phyloP scores from a whole-genome alignment of 352 stramenopile genomes.

The Globisporangium irregulare region DNA sequence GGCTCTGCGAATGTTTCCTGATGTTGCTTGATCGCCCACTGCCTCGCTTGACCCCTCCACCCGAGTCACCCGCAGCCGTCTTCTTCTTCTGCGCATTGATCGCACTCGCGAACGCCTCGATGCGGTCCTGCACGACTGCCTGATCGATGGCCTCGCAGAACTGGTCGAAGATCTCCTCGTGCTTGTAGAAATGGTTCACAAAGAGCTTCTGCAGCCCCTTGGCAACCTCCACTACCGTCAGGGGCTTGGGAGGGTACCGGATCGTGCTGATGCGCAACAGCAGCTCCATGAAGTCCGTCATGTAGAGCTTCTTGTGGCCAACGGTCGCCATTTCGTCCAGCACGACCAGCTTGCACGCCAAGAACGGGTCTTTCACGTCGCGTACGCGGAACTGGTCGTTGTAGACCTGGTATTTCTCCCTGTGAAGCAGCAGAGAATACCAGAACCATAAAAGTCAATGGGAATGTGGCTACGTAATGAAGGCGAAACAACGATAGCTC shows the following conservation, averaged over 20 bases:
- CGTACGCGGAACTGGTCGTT: constrained; percentile 58
- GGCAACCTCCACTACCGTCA: constrained; percentile 37
- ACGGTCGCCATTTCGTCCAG: constrained; percentile 73
- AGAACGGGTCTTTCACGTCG: constrained; percentile 67
- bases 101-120: constrained; percentile 55
- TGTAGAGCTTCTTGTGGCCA: constrained; percentile 68
- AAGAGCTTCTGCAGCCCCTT: constrained; percentile 62
- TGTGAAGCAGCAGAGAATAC: constrained; percentile 4
- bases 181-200: constrained; percentile 61
- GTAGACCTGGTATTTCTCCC: constrained; percentile 67
- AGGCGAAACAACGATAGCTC: background rate
- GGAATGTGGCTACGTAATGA: background rate
- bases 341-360: constrained; percentile 69
- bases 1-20: background rate
- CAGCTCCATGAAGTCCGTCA: constrained; percentile 81
- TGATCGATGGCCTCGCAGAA: constrained; percentile 60
- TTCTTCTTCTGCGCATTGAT: constrained; percentile 34
- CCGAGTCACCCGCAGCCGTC: background rate
- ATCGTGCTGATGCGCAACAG: constrained; percentile 55
- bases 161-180: constrained; percentile 57
- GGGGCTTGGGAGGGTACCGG: constrained; percentile 47
- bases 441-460: too few species aligned
- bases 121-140: constrained; percentile 49
- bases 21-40: background rate
- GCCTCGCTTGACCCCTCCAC: background rate